Evolutionary conservation across 306 rosid genomes (phyloP), one percentile per base, ranked within the genome.

Genomic region (Amphicarpaea edgeworthii): DNA sequence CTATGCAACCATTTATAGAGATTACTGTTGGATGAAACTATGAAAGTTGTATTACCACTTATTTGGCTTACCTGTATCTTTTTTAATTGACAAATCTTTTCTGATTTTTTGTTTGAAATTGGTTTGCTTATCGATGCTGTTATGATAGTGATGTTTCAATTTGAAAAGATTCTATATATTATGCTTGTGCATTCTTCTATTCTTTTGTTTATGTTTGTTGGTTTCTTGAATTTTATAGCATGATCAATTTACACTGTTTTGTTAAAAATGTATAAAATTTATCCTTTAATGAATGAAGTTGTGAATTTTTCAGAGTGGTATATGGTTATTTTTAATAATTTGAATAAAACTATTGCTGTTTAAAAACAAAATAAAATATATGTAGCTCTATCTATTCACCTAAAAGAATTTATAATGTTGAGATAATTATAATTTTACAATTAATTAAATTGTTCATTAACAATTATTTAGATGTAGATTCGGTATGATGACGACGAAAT

Each of bases 31-130:
- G 69, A 23, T 67, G 15, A 78, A 77, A 63, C 26, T 55, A 17
- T 67, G 19, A 75, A 72, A 63, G 24, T 62, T 20, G 32, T 20
- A n/a, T 15, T 64, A 20, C 32, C 34, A 73, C 79, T 67, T 73
- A 68, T 73, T 77, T 73, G 71, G 28, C 61, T 67, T 77, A 37
- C 76, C n/a, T 45, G 2, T 57, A 49, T 17, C 20, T 81, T 53
- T 47, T 54, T 58, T n/a, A 43, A 24, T 77, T 55, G 49, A 49
- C 72, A 73, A 41, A 32, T 43, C 8, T 24, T 17, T 62, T 68
- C 9, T 30, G 37, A n/a, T 12, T 59, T 17, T 54, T 54, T 26
- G 11, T 38, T 61, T 5, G 32, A 34, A 61, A 34, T 70, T 40
- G 51, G 14, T 62, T 69, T 69, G 21, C 55, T 57, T 53, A 42